Percentiles rank a stretch among this genome's conserved stretches.
Evolutionary conservation across 164 flowering plant genomes (phyloP).

Genomic region (Amborella trichopoda): DNA sequence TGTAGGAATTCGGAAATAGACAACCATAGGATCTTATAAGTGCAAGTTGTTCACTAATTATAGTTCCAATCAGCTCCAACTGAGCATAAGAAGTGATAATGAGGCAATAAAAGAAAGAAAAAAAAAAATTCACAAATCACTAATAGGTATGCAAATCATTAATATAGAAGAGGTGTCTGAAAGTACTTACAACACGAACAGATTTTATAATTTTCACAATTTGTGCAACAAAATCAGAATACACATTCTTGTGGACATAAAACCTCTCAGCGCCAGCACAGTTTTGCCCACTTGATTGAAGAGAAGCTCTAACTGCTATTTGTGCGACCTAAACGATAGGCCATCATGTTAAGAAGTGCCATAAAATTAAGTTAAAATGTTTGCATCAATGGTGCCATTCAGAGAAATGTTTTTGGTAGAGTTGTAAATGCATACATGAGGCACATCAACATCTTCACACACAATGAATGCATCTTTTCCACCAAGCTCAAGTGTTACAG

Average conservation of each 20-base stretch:
- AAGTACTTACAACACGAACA: slow-evolving; percentile 66
- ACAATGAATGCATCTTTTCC: slow-evolving; percentile 98
- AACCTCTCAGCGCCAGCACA: slow-evolving; percentile 99
- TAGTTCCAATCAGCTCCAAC: too few species aligned
- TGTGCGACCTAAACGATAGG: slow-evolving; percentile 65
- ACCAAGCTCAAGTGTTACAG: slow-evolving; percentile 97
- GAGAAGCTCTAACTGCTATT: slow-evolving; percentile 86
- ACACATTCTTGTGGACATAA: slow-evolving; percentile 76
- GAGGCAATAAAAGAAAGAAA: too few species aligned
- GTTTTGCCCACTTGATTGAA: slow-evolving; percentile 97
- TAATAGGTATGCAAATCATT: too few species aligned
- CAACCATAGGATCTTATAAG: too few species aligned
- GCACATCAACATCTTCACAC: slow-evolving; percentile 89
- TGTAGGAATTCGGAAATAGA: too few species aligned
- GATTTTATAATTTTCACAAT: slow-evolving; percentile 73
- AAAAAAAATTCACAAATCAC: too few species aligned
- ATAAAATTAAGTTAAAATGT: neutral
- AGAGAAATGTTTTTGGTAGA: neutral
- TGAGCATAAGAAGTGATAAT: too few species aligned
- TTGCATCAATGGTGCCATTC: too few species aligned
- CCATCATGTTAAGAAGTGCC: neutral
- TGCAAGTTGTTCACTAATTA: too few species aligned
- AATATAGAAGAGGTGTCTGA: too few species aligned
- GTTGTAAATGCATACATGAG: slow-evolving; percentile 51
- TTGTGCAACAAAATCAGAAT: slow-evolving; percentile 71